A percentile compares a stretch with the other conserved stretches of the same genome.
These are phyloP conservation scores for Cladosporium oxysporum DNA, from an alignment of 2,329 filamentous ascomycete species.

Conservation along the genomic window DNA sequence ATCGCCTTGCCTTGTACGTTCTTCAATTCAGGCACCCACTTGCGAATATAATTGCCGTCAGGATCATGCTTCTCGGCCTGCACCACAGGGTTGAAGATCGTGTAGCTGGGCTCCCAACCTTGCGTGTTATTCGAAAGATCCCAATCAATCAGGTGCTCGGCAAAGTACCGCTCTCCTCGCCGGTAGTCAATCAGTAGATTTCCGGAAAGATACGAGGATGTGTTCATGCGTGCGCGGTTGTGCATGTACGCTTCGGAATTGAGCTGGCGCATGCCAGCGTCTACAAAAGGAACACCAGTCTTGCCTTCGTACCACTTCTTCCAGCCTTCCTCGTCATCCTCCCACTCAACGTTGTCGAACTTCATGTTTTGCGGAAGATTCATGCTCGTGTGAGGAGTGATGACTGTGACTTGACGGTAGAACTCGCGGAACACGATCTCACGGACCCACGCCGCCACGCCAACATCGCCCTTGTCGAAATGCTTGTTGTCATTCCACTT, in stretches of 20 bases:
- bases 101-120: slow-evolving; percentile 55
- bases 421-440: slow-evolving; percentile 55
- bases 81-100: slow-evolving; percentile 62
- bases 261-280: slow-evolving; percentile 55
- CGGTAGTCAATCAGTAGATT: slow-evolving; percentile 54
- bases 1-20: slow-evolving; percentile 51
- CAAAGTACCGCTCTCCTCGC: slow-evolving; percentile 53
- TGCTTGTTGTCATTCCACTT: slow-evolving; percentile 47
- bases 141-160: slow-evolving; percentile 52
- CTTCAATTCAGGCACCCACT: slow-evolving; percentile 77
- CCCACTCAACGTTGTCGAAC: slow-evolving; percentile 54
- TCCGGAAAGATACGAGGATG: slow-evolving; percentile 49
- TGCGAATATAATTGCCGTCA: slow-evolving; percentile 75
- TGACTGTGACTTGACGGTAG: slow-evolving; percentile 51
- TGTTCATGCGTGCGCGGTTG: slow-evolving; percentile 55
- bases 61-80: slow-evolving; percentile 87
- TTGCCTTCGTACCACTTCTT: slow-evolving; percentile 51
- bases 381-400: slow-evolving; percentile 52
- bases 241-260: slow-evolving; percentile 55
- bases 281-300: slow-evolving; percentile 53
- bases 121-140: slow-evolving; percentile 55
- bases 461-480: slow-evolving; percentile 44
- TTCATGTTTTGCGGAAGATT: slow-evolving; percentile 55
- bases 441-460: slow-evolving; percentile 49
- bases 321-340: slow-evolving; percentile 53